Base-by-base conservation (phyloP, 164 flowering plant genomes). In the Sedum album region DNA sequence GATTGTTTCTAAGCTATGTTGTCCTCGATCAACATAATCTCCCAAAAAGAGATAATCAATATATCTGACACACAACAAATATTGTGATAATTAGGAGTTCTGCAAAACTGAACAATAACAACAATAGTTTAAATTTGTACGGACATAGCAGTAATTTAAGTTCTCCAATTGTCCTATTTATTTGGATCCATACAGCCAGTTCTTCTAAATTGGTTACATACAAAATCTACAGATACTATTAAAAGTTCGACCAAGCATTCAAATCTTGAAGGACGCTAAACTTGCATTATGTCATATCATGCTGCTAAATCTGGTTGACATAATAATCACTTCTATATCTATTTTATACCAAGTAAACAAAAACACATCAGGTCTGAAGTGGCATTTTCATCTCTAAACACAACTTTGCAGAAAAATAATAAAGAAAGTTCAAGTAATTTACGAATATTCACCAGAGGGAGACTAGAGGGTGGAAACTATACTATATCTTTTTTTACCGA, bases 1-100 rank as follows among this genome's bases (percentile, higher is more conserved):
- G 31, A 95, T 92, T 6, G 98, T 92, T 77, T 95, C 99, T 77
- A 95, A 78, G 76, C 99, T 95, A 77, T 95, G 99, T 69, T 95
- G 98, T 55, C 99, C 99, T 44, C 99, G 87, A 75, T 95, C 99
- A 72, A 95, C 99, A 87, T 95, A 95, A 78, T 95, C 99, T 75
- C 99, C 99, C 75, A 95, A 77, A 81, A 95, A 95, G 68, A 95
- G 98, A 80, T 95, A 95, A 73, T 95, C 99, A 57, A 95, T 92
- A 72, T 92, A 95, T 65, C 99, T 95, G 96, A 71, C 63, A 72
- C 62, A 31, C 23, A 78, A 57, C 74, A n/a, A n/a, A 53, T 8
- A 25, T 8, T 8, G 14, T 26, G 30, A 53, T 10, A 21, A 23
- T 25, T 21, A 53, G 30, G 21, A 53, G 6, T 53, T 23, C 21